Base-by-base conservation (phyloP, 495 filamentous ascomycete species). In the Tuber umbilicatum region DNA sequence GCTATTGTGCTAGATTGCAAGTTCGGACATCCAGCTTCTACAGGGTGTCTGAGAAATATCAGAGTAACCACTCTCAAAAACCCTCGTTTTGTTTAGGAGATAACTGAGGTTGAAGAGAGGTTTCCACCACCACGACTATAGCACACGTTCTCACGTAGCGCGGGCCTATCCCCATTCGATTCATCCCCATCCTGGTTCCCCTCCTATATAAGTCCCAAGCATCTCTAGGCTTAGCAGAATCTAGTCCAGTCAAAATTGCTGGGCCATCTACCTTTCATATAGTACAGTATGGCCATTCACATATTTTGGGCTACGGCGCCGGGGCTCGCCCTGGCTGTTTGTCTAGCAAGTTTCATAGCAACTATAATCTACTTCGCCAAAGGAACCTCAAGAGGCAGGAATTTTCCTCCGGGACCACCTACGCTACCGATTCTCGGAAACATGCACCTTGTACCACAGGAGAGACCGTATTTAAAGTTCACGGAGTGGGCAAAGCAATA, bases 401-500 rank as follows among this genome's bases (percentile, higher is more conserved):
- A 74, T 64, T 71, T 76, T 70, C 76, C 67, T 35, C 78, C 70
- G 16, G 77, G 78, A n/a, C 78, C 78, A 10, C 77, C 71, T 45
- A 78, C 73, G 0, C 55, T 83, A 27, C 85, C 86, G 17, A 72
- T 86, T 45, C 68, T 87, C 50, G 85, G 86, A 55, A 85, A 85
- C 40, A 75, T 86, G 10, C 84, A 83, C 60, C 85, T 87, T 69
- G 76, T 86, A 9, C 84, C 85, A 67, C 75, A 82, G 68, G 79
- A 81, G 69, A 77, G 82, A 40, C 73, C 80, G 31, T 85, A 38
- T 60, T n/a, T 73, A 78, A 73, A 85, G 71, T 86, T 86, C 47
- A 79, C 84, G 37, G 83, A 85, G 74, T 88, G 86, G 86, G 84
- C 82, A n/a, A 80, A 83, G 27, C 79, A 86, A 75, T 87, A 86